Evolutionary conservation across 768 basidiomycete species (phyloP), one percentile per base, ranked within the genome.

Genomic region (Astraeus odoratus): DNA sequence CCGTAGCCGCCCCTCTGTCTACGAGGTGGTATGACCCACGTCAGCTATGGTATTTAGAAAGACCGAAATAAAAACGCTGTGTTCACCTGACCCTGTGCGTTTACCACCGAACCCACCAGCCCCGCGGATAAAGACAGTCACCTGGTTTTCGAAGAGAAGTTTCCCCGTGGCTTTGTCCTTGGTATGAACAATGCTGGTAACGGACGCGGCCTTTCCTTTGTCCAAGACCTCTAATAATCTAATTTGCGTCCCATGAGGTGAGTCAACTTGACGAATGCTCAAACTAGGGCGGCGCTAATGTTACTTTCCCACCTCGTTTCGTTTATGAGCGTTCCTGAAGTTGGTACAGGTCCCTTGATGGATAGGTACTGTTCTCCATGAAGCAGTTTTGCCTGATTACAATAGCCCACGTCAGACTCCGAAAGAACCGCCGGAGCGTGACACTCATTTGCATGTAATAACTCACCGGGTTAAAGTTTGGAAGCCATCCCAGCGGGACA

Each of bases 61-160:
- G 30, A 19, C n/a, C 30, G 15, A 30, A 34, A 44, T 46, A 46
- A 48, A 25, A 26, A n/a, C 18, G 29, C 5, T 20, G 15, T 29
- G 54, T 74, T 49, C 56, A 90, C 93, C 89, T 39, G 70, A 79
- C 25, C 92, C 93, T 24, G 64, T 67, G 47, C 89, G 86, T 69
- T 86, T 90, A 15, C 96, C 96, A 3, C 91, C 91, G 63, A 99
- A 96, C 0, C 93, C 94, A n/a, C 96, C 96, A 20, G 88, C 76
- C 1, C 93, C 94, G 45, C 96, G 88, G 51, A 95, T 80, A 65
- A 97, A 87, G 1, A 94, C 72, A 1, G 95, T 99, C 10, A 81
- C 78, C 61, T 94, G 88, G 64, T 90, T 96, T 67, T 96, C 92
- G 59, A 90, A 95, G 43, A 98, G 74, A 43, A 89, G 67, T 44